Conservation (phyloP, 306 rosid species). For the Morella rubra region DNA sequence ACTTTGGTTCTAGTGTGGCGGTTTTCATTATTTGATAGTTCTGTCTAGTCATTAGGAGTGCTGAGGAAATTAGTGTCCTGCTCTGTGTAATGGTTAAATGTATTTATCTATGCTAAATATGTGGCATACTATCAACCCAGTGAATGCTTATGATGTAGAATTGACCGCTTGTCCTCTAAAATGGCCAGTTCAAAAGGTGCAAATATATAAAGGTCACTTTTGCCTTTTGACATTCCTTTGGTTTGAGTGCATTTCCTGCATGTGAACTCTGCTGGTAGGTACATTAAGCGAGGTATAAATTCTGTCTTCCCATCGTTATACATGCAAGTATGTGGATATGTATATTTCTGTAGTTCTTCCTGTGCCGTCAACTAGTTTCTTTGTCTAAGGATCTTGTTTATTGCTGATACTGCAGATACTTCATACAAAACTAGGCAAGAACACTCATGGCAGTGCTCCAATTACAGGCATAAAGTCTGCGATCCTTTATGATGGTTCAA, state of each 20-base stretch:
- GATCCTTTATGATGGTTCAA: constrained; percentile 85
- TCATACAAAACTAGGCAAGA: constrained; percentile 62
- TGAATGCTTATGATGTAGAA: not conserved
- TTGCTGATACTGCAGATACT: constrained; percentile 58
- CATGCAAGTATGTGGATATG: not conserved
- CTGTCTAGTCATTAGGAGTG: not conserved
- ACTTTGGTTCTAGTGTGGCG: not conserved
- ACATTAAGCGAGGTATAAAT: not conserved
- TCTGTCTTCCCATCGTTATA: not conserved
- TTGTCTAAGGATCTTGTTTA: constrained; percentile 25
- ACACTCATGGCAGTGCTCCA: constrained; percentile 35
- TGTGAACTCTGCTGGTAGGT: not conserved
- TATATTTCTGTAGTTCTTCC: not conserved
- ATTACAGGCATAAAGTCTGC: constrained; percentile 48
- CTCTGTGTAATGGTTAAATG: not conserved
- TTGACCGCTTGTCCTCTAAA: not conserved
- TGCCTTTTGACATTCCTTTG: not conserved
- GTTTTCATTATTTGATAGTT: not conserved
- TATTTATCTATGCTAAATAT: too few relatives aligned
- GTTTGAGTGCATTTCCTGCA: not conserved
- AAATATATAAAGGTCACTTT: not conserved
- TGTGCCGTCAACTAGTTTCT: constrained; percentile 22
- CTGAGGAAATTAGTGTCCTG: not conserved
- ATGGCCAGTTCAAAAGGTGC: not conserved
- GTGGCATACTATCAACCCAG: not conserved